phyloP scores from a whole-genome alignment of 192 early-diverging fungal genomes.

The Funneliformis mosseae region DNA sequence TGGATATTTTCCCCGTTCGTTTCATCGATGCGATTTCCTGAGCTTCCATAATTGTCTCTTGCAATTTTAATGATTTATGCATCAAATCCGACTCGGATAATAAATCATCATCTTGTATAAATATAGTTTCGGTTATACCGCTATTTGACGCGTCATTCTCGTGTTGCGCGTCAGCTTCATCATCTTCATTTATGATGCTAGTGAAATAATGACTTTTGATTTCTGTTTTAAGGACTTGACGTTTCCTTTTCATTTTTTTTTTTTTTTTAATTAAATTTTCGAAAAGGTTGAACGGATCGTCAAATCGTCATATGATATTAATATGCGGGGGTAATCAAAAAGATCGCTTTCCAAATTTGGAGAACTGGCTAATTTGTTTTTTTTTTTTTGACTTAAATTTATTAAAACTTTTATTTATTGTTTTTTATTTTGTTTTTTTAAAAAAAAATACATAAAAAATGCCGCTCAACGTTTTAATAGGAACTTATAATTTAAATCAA shows the following conservation, averaged over 20 bases:
- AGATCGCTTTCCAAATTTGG: too few relatives aligned
- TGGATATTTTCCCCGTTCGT: background rate
- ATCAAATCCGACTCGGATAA: background rate
- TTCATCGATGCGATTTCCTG: background rate
- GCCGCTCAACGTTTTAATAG: slow-evolving; percentile 38
- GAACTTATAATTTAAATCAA: slow-evolving; percentile 48
- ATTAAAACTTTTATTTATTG: too few relatives aligned
- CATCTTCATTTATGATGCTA: background rate
- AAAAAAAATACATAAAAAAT: background rate
- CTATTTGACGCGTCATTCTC: background rate
- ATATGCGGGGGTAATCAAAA: background rate
- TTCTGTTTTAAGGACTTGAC: background rate
- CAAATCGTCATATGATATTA: background rate
- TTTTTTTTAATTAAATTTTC: too few relatives aligned
- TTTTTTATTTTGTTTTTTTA: too few relatives aligned
- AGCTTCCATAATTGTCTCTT: background rate
- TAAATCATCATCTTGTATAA: background rate
- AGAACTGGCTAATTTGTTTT: background rate
- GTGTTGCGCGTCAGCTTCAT: background rate
- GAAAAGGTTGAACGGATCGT: too few relatives aligned
- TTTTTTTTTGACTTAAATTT: background rate
- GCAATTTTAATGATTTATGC: too few relatives aligned
- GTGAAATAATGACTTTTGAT: background rate
- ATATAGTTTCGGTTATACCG: background rate
- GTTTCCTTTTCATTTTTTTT: background rate